These are phyloP conservation scores for Saccharomycopsis malanga DNA, from an alignment of 805 yeast species.

Conservation along the genomic window DNA sequence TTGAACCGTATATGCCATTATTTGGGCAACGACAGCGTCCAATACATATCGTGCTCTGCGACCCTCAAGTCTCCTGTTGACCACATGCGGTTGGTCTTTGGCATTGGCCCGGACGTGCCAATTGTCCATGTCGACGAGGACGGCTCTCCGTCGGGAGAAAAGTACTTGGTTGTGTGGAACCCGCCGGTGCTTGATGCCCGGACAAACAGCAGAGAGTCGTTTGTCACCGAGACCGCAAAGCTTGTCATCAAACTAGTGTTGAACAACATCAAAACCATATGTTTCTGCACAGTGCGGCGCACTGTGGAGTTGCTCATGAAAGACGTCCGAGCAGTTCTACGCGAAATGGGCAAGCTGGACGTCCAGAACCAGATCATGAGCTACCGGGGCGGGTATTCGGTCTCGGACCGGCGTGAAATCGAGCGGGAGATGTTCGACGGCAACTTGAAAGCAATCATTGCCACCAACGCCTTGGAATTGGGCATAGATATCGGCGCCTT, in stretches of 20 bases:
- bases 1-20: slow-evolving; percentile 55
- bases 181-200: slow-evolving; percentile 62
- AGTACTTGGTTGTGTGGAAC: slow-evolving; percentile 74
- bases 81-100: slow-evolving; percentile 72
- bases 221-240: slow-evolving; percentile 70
- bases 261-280: slow-evolving; percentile 69
- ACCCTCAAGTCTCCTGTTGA: slow-evolving; percentile 68
- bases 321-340: slow-evolving; percentile 56
- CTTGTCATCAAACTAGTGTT: slow-evolving; percentile 59
- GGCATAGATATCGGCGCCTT: slow-evolving; percentile 93
- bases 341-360: slow-evolving; percentile 38
- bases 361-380: slow-evolving; percentile 69
- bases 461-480: slow-evolving; percentile 91
- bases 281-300: slow-evolving; percentile 80
- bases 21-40: slow-evolving; percentile 46
- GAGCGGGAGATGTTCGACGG: slow-evolving; percentile 91
- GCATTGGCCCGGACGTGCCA: slow-evolving; percentile 39
- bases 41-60: slow-evolving; percentile 89
- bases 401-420: slow-evolving; percentile 76
- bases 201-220: slow-evolving; percentile 56
- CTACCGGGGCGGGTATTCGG: slow-evolving; percentile 91
- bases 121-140: slow-evolving; percentile 61
- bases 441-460: slow-evolving; percentile 73
- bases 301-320: slow-evolving; percentile 86
- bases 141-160: slow-evolving; percentile 84